Evolutionary conservation across 1,284 basidiomycete genomes (phyloP).

Genomic region (Agaricales sp.): DNA sequence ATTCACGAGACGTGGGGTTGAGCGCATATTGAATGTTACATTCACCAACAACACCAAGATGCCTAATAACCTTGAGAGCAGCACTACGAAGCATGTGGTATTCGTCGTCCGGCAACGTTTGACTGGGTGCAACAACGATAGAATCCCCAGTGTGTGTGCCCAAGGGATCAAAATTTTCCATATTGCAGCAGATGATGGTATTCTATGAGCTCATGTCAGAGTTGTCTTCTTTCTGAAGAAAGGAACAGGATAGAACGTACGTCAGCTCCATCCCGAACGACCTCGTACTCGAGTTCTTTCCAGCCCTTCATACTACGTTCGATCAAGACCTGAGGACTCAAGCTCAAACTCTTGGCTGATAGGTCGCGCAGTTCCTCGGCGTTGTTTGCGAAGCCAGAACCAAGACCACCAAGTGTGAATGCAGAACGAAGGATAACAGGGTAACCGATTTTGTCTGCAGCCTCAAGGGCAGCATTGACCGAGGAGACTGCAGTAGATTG

Average conservation of each 20-base stretch:
- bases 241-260: slow-evolving; percentile 46
- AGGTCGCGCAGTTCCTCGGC: slow-evolving; percentile 93
- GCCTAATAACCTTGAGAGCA: slow-evolving; percentile 95
- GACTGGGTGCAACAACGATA: slow-evolving; percentile 98
- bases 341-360: slow-evolving; percentile 82
- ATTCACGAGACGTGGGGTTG: slow-evolving; percentile 87
- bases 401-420: slow-evolving; percentile 96
- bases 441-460: slow-evolving; percentile 90
- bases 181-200: slow-evolving; percentile 94
- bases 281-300: slow-evolving; percentile 99
- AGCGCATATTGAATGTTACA: slow-evolving; percentile 99
- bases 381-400: slow-evolving; percentile 96
- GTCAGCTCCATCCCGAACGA: slow-evolving; percentile 94
- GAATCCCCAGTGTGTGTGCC: slow-evolving; percentile 99
- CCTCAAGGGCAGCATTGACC: slow-evolving; percentile 85
- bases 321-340: slow-evolving; percentile 94
- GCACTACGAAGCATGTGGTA: slow-evolving; percentile 99
- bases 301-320: slow-evolving; percentile 99
- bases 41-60: slow-evolving; percentile 97
- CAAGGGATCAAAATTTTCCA: slow-evolving; percentile 98
- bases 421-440: slow-evolving; percentile 98
- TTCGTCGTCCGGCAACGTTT: slow-evolving; percentile 94
- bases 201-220: slow-evolving; percentile 35
- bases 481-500: slow-evolving; percentile 97
- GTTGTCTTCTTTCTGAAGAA: neutral